Base-by-base conservation (phyloP, 2,329 filamentous ascomycete species). In the Aaosphaeria arxii region DNA sequence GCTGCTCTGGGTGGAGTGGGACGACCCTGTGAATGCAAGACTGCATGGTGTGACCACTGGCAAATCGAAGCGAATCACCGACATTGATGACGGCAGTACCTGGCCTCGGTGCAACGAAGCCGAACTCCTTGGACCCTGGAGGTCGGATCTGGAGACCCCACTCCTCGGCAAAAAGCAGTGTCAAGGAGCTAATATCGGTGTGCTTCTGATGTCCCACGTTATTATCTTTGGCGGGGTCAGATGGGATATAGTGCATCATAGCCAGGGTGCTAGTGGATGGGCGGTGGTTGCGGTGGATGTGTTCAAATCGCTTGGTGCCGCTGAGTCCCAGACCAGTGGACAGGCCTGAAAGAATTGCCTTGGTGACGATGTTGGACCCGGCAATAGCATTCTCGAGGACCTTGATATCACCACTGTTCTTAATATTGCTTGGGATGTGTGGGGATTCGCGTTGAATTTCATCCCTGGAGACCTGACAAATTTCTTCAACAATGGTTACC, bases 1-100 rank as follows among this genome's bases (percentile, higher is more conserved):
- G 76, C 76, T 81, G 76, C 38, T 62, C 57, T 24, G 73, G 71
- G 65, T 79, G 63, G 51, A 76, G 75, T 0, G 79, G 79, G 17
- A 83, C 77, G 30, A 82, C 79, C 49, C 78, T 72, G 71, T 82
- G 80, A 62, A 83, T 79, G 71, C 78, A 80, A 35, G 76, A 79
- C 64, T 79, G 74, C 67, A 83, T 74, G 48, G 72, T 77, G 65
- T 77, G 74, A 40, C 74, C 77, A 48, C 72, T 76, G 3, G 77
- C 75, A 56, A 82, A 83, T 40, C 79, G 75, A 52, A 84, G 72
- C 29, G 78, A 80, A 71, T 84, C 81, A 49, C 81, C 81, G 11
- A 84, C 77, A 63, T 84, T 78, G 55, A 83, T 71, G 58, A 84
- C 74, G 31, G 80, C 81, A 53, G 71, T 74, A 48, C 78, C 78